Conservation (phyloP, 768 basidiomycete species). For the Gloeophyllum trabeum region DNA sequence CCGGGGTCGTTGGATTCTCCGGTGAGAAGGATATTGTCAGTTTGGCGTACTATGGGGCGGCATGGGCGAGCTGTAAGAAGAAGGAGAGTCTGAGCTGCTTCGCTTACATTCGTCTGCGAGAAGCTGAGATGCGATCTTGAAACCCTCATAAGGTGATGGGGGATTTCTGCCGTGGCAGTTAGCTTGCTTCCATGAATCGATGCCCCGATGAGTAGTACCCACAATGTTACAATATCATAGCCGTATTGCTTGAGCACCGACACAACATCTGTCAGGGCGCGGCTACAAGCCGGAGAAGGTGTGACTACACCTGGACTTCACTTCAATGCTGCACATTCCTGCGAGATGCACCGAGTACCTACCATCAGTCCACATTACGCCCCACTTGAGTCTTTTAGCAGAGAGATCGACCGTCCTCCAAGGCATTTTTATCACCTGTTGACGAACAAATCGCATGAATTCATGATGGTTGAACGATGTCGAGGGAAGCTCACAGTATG, state of each 20-base stretch:
- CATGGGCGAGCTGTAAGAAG: background rate
- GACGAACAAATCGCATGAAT: background rate
- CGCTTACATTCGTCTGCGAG: background rate
- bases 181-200: too few relatives aligned
- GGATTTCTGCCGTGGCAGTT: slow-evolving; percentile 3
- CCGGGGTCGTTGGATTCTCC: slow-evolving; percentile 38
- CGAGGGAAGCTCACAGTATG: slow-evolving; percentile 22
- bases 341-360: too few relatives aligned
- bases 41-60: background rate
- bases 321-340: too few relatives aligned
- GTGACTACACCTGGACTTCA: slow-evolving; percentile 4
- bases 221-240: slow-evolving; percentile 29
- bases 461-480: background rate
- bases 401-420: slow-evolving; percentile 26
- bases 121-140: slow-evolving; percentile 6
- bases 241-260: slow-evolving; percentile 53
- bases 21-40: background rate
- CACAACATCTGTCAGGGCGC: slow-evolving; percentile 68
- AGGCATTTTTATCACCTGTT: slow-evolving; percentile 24
- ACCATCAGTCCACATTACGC: slow-evolving; percentile 58
- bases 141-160: slow-evolving; percentile 5
- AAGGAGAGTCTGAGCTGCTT: background rate
- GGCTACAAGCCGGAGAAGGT: slow-evolving; percentile 57
- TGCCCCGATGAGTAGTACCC: too few relatives aligned
- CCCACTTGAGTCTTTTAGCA: slow-evolving; percentile 49